Conservation (phyloP, 805 yeast species). For the Candida silvicultrix region DNA sequence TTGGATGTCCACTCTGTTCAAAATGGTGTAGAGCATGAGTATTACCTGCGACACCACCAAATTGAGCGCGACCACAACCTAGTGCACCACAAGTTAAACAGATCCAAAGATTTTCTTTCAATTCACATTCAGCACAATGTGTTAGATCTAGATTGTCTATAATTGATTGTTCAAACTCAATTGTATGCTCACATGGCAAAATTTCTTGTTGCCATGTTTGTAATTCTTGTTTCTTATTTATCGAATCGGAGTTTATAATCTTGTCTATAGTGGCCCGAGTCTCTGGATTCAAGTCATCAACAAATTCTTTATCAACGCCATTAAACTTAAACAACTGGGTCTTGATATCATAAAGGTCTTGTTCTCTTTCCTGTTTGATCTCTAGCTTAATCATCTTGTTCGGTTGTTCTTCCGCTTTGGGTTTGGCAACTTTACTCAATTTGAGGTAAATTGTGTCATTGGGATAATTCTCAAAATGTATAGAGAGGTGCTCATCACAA, state of each 20-base stretch:
- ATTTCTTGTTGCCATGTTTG: conserved; percentile 92
- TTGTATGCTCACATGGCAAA: conserved; percentile 70
- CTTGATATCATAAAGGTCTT: conserved; percentile 48
- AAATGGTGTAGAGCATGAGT: conserved; percentile 82
- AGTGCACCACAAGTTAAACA: conserved; percentile 86
- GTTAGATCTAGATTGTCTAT: conserved; percentile 26
- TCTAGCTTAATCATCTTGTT: conserved; percentile 58
- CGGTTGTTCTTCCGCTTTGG: conserved; percentile 25
- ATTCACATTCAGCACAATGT: conserved; percentile 52
- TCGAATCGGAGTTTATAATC: conserved; percentile 52
- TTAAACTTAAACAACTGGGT: conserved; percentile 15
- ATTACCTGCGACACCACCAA: conserved; percentile 91
- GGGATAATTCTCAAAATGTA: conserved; percentile 46
- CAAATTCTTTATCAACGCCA: conserved; percentile 24
- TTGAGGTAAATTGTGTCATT: conserved; percentile 53
- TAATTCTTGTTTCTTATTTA: conserved; percentile 58
- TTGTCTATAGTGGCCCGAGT: conserved; percentile 30
- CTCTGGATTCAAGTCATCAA: conserved; percentile 25
- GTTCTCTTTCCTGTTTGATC: conserved; percentile 55
- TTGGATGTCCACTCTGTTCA: conserved; percentile 55
- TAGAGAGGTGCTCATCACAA: conserved; percentile 50
- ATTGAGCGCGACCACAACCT: conserved; percentile 94
- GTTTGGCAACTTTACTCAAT: conserved; percentile 45
- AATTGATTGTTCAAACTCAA: conserved; percentile 39
- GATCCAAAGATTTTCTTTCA: conserved; percentile 81